A percentile compares a stretch with the other conserved stretches of the same genome.
These are phyloP conservation scores for Russula sp. DNA, from an alignment of 768 basidiomycete genomes.

Conservation along the genomic window DNA sequence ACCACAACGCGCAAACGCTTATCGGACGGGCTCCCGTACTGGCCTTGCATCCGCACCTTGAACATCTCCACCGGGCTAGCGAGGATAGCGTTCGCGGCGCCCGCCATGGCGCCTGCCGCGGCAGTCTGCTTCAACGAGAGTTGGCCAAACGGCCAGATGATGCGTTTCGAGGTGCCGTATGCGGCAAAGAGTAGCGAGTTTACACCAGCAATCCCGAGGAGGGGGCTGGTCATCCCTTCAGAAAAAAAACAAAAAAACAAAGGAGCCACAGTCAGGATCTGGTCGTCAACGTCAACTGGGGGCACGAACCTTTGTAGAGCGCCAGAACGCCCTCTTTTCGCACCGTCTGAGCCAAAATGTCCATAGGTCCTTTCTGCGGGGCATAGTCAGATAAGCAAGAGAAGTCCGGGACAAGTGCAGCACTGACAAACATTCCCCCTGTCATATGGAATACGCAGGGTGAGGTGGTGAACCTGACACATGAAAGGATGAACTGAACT, in stretches of 20 bases:
- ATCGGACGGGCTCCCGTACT: conserved; percentile 79
- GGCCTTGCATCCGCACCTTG: conserved; percentile 96
- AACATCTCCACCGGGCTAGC: conserved; percentile 98
- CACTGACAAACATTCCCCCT: conserved; percentile 87
- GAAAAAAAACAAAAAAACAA: too few species aligned
- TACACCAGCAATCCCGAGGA: conserved; percentile 90
- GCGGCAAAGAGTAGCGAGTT: conserved; percentile 94
- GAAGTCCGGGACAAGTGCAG: not conserved
- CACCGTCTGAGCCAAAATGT: conserved; percentile 77
- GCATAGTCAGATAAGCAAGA: not conserved
- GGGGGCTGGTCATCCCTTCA: conserved; percentile 83
- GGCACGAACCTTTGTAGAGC: conserved; percentile 77
- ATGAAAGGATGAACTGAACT: conserved; percentile 41
- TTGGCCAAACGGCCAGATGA: conserved; percentile 86
- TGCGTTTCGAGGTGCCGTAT: conserved; percentile 72
- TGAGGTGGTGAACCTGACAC: conserved; percentile 9
- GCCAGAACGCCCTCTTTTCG: conserved; percentile 87
- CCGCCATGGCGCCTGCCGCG: conserved; percentile 86
- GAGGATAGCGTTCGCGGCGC: conserved; percentile 82
- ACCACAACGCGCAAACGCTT: conserved; percentile 68
- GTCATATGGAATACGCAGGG: not conserved
- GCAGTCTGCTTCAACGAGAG: conserved; percentile 76
- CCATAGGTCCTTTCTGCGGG: conserved; percentile 83
- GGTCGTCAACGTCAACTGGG: not conserved
- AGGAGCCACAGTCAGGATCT: not conserved